Conservation (phyloP, 2,329 filamentous ascomycete species). For the Arthroderma uncinatum region DNA sequence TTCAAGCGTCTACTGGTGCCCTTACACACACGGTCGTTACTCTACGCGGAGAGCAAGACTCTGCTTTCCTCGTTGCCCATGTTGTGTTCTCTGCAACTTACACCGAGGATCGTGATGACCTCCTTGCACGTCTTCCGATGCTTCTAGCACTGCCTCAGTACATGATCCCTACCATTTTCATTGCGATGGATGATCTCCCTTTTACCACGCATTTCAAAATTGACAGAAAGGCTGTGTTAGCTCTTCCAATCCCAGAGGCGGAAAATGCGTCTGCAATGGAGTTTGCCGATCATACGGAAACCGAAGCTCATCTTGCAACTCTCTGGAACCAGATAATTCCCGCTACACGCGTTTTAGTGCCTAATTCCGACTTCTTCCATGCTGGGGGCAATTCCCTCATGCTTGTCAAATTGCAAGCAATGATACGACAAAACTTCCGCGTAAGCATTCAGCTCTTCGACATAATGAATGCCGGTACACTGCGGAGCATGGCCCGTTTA, state of each 20-base stretch:
- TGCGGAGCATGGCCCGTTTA: slow-evolving; percentile 17
- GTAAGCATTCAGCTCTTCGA: slow-evolving; percentile 26
- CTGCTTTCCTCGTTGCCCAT: slow-evolving; percentile 6
- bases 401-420: slow-evolving; percentile 25
- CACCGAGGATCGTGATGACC: background rate
- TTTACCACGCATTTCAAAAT: slow-evolving; percentile 9
- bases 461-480: slow-evolving; percentile 30
- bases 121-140: background rate
- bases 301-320: background rate
- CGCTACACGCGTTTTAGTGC: background rate
- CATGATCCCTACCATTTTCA: slow-evolving; percentile 11
- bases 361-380: slow-evolving; percentile 17
- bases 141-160: slow-evolving; percentile 11
- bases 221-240: slow-evolving; percentile 7
- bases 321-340: slow-evolving; percentile 7
- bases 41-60: background rate
- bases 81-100: background rate
- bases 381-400: slow-evolving; percentile 24
- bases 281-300: background rate
- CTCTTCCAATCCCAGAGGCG: slow-evolving; percentile 8
- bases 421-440: slow-evolving; percentile 26
- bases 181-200: slow-evolving; percentile 8
- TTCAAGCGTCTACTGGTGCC: background rate
- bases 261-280: background rate
- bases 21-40: background rate